These are phyloP conservation scores for Westerdykella ornata DNA, from an alignment of 2,329 filamentous ascomycete species.

Conservation along the genomic window DNA sequence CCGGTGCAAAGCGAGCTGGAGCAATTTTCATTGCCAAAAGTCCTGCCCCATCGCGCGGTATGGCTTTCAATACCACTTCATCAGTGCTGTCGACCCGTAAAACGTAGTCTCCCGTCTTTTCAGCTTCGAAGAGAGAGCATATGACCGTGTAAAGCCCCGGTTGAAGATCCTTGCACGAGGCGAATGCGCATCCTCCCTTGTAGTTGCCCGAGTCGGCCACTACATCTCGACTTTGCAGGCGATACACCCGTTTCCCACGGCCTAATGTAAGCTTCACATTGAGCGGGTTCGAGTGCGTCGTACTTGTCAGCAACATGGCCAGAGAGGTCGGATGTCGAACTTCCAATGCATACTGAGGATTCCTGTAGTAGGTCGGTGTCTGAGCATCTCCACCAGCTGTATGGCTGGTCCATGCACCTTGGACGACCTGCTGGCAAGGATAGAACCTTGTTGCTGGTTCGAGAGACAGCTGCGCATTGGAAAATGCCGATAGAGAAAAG, in stretches of 20 bases:
- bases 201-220: slow-evolving; percentile 84
- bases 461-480: slow-evolving; percentile 56
- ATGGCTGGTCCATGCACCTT: slow-evolving; percentile 66
- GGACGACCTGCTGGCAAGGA: slow-evolving; percentile 51
- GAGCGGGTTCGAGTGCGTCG: slow-evolving; percentile 61
- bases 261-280: slow-evolving; percentile 83
- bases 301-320: slow-evolving; percentile 66
- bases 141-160: slow-evolving; percentile 78
- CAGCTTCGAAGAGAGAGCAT: slow-evolving; percentile 81
- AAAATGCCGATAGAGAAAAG: slow-evolving; percentile 85
- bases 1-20: slow-evolving; percentile 46
- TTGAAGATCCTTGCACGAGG: slow-evolving; percentile 55
- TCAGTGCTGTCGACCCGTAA: slow-evolving; percentile 64
- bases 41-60: slow-evolving; percentile 70
- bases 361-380: slow-evolving; percentile 68
- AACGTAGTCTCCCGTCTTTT: slow-evolving; percentile 66
- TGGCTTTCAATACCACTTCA: slow-evolving; percentile 50
- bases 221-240: slow-evolving; percentile 68
- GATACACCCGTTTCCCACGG: slow-evolving; percentile 61
- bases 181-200: slow-evolving; percentile 67
- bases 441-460: slow-evolving; percentile 57
- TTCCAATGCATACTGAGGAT: slow-evolving; percentile 74
- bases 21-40: slow-evolving; percentile 57
- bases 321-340: slow-evolving; percentile 55
- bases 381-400: slow-evolving; percentile 81